These are phyloP conservation scores for Clonostachys sp. DNA, from an alignment of 2,329 filamentous ascomycete species.

Conservation along the genomic window DNA sequence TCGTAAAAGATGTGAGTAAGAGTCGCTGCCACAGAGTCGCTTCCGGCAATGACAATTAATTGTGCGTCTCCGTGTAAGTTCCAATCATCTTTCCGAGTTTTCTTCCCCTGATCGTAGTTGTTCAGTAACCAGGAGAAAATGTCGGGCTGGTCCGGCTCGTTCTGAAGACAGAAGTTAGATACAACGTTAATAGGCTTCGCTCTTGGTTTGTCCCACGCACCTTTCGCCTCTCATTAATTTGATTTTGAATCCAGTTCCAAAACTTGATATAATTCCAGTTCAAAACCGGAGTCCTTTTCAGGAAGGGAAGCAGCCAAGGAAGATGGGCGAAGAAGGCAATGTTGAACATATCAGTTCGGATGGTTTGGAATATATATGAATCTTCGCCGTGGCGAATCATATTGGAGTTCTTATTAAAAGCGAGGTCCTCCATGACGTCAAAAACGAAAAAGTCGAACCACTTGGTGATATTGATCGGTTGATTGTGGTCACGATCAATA, in stretches of 20 bases:
- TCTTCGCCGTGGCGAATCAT: conserved; percentile 18
- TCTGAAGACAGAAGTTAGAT: not conserved
- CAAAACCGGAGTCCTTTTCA: conserved; percentile 12
- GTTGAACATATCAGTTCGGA: conserved; percentile 8
- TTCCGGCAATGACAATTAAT: conserved; percentile 6
- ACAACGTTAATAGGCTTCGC: not conserved
- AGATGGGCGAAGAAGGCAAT: conserved; percentile 13
- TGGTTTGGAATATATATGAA: conserved; percentile 9
- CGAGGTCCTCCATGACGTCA: conserved; percentile 31
- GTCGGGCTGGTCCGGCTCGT: conserved; percentile 12
- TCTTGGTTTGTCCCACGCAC: not conserved
- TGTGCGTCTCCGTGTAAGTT: conserved; percentile 13
- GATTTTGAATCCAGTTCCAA: not conserved
- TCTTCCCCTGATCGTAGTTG: not conserved
- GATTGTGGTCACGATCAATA: conserved; percentile 11
- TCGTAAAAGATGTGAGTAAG: conserved; percentile 23
- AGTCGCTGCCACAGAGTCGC: conserved; percentile 26
- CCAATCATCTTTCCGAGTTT: conserved; percentile 3
- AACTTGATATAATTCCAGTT: conserved; percentile 9
- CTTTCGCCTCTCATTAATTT: not conserved
- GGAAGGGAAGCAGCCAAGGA: conserved; percentile 9
- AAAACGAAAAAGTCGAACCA: conserved; percentile 29
- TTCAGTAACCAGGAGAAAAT: conserved; percentile 5
- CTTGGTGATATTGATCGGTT: conserved; percentile 15
- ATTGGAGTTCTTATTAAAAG: conserved; percentile 24